Evolutionary conservation across 108 stramenopile genomes (phyloP).

Genomic region (Heterococcus sp.): DNA sequence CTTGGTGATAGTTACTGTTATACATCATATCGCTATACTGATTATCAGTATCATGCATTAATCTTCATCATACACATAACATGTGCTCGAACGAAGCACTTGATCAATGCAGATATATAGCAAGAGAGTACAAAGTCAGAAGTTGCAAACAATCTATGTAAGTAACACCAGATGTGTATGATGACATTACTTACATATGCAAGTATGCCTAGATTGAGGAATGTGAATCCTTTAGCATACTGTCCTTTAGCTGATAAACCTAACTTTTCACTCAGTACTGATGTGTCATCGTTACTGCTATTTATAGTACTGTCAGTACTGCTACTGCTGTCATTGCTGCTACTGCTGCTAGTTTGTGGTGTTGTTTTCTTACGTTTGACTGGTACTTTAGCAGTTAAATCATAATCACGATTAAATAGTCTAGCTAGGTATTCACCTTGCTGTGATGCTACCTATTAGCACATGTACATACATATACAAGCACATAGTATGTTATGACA

Average conservation of each 20-base stretch:
- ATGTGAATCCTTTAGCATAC: slow-evolving; percentile 87
- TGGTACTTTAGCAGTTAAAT: slow-evolving; percentile 35
- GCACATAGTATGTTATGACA: too few species aligned
- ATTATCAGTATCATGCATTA: too few species aligned
- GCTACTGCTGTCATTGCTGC: slow-evolving; percentile 38
- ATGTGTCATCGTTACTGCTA: neutral
- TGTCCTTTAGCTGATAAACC: slow-evolving; percentile 30
- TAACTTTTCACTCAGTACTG: slow-evolving; percentile 24
- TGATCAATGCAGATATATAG: too few species aligned
- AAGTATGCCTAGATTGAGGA: slow-evolving; percentile 85
- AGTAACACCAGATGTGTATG: too few species aligned
- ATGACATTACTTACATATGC: slow-evolving; percentile 67
- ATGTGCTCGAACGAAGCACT: too few species aligned
- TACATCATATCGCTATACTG: too few species aligned
- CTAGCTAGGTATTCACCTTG: slow-evolving; percentile 83
- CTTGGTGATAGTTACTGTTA: too few species aligned
- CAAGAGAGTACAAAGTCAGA: too few species aligned
- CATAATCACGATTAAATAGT: slow-evolving; percentile 72
- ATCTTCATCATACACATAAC: too few species aligned
- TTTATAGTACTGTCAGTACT: neutral
- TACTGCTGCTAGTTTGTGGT: slow-evolving; percentile 49
- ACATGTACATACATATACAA: neutral
- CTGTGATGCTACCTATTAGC: slow-evolving; percentile 73
- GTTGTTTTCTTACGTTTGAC: slow-evolving; percentile 5
- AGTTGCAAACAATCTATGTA: too few species aligned